A percentile compares a stretch with the other conserved stretches of the same genome.
Evolutionary conservation across 2,329 filamentous ascomycete species (phyloP).

Genomic region (Aspergillus bombycis): DNA sequence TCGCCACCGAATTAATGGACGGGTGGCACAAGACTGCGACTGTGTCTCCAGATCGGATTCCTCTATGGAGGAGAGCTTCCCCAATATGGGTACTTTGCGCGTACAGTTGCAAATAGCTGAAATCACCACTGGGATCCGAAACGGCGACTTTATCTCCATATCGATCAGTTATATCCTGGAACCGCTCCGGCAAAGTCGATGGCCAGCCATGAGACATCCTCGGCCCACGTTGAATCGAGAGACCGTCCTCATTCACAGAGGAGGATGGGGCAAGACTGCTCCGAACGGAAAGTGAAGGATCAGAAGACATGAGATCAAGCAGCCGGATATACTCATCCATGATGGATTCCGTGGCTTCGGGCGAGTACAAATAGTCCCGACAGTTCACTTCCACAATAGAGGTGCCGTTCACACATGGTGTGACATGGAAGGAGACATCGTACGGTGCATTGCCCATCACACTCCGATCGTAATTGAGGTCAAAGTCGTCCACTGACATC

Average conservation of each 20-base stretch:
- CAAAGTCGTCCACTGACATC: conserved; percentile 7
- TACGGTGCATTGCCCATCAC: conserved; percentile 4
- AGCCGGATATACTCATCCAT: neutral
- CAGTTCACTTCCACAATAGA: neutral
- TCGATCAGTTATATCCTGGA: neutral
- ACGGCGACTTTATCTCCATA: neutral
- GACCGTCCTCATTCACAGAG: neutral
- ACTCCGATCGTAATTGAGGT: neutral
- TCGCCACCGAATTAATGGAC: neutral
- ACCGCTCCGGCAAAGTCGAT: neutral
- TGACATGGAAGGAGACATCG: conserved; percentile 9
- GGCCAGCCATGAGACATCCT: neutral
- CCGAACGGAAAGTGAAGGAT: neutral
- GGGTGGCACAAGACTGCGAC: conserved; percentile 2
- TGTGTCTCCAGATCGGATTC: neutral
- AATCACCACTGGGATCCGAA: neutral
- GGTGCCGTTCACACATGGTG: neutral
- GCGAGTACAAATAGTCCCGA: conserved; percentile 7
- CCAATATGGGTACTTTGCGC: neutral
- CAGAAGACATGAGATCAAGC: neutral
- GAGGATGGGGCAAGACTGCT: neutral
- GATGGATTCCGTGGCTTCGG: neutral
- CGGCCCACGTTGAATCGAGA: neutral
- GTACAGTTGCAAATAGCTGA: conserved; percentile 1
- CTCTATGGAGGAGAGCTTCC: neutral